Base-by-base conservation (phyloP, 306 rosid genomes). In the Vachellia pachyceras region DNA sequence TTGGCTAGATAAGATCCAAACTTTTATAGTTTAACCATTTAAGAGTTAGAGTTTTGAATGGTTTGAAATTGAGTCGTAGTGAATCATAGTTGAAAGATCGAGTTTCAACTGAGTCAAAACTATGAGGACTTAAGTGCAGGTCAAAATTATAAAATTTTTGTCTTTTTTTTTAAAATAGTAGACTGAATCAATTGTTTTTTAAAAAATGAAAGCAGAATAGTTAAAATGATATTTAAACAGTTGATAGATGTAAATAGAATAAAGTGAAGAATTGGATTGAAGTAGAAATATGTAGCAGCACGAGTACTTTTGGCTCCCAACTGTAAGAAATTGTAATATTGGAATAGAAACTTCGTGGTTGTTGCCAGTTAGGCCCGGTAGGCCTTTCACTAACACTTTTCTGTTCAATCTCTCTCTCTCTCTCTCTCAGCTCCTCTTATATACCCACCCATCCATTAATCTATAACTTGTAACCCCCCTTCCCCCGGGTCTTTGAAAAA, bases 401-500 rank as follows among this genome's bases (percentile, higher is more conserved):
- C 25, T 7, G 25, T 3, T 40, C 73, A n/a, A n/a, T n/a, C 3
- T 39, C n/a, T n/a, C 40, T 41, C 4, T 60, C 13, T 40, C 0
- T 7, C 23, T 18, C 23, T 18, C 25, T 5, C 50, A 65, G 52
- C 25, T 23, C 41, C 17, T 40, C 10, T 18, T 67, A 68, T 20
- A 68, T n/a, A n/a, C 35, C 71, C 35, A 64, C 17, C 33, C 5
- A 65, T 65, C 20, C 12, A 68, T 68, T 25, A 20, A 41, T 40
- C 35, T n/a, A 10, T 25, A 68, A 40, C 45, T 3, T n/a, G n/a
- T n/a, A n/a, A n/a, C 74, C 23, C 55, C 41, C 40, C 46, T 23
- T 45, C 63, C 22, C 72, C n/a, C n/a, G 41, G 47, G 33, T 72
- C 58, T 72, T 46, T 49, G 61, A n/a, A n/a, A n/a, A 72, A 33